Evolutionary conservation across 208 protist genomes (phyloP).

Genomic region (Acanthamoeba lenticulata): DNA sequence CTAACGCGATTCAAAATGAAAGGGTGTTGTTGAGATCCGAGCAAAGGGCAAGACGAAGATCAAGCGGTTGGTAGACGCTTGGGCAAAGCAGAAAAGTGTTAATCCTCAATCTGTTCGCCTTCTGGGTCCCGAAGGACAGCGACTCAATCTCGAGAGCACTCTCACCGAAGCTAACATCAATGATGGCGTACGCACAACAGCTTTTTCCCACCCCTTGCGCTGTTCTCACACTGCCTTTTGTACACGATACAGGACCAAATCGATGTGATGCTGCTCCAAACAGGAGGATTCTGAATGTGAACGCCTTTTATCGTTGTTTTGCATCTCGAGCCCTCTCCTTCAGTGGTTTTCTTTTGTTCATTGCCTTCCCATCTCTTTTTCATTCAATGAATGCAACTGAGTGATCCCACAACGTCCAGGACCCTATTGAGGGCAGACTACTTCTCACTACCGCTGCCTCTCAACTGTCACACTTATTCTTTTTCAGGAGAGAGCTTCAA

Average conservation of each 20-base stretch:
- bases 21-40: slow-evolving; percentile 40
- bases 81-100: slow-evolving; percentile 13
- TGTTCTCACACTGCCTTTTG: neutral
- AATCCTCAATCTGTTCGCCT: slow-evolving; percentile 6
- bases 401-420: neutral
- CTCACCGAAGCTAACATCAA: slow-evolving; percentile 3
- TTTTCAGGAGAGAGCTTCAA: too few species aligned
- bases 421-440: too few species aligned
- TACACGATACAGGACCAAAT: slow-evolving; percentile 24
- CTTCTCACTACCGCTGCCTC: too few species aligned
- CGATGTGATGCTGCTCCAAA: slow-evolving; percentile 46
- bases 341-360: too few species aligned
- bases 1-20: neutral
- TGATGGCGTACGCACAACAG: slow-evolving; percentile 24
- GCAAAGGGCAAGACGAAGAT: slow-evolving; percentile 51
- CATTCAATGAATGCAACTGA: neutral
- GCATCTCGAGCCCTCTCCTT: too few species aligned
- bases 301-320: too few species aligned
- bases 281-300: neutral
- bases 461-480: too few species aligned
- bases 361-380: too few species aligned
- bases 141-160: slow-evolving; percentile 32
- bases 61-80: slow-evolving; percentile 28
- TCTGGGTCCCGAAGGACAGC: slow-evolving; percentile 1
- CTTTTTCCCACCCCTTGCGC: neutral